phyloP scores from a whole-genome alignment of 2,329 filamentous ascomycete genomes.

The Cytospora paraplurivora region DNA sequence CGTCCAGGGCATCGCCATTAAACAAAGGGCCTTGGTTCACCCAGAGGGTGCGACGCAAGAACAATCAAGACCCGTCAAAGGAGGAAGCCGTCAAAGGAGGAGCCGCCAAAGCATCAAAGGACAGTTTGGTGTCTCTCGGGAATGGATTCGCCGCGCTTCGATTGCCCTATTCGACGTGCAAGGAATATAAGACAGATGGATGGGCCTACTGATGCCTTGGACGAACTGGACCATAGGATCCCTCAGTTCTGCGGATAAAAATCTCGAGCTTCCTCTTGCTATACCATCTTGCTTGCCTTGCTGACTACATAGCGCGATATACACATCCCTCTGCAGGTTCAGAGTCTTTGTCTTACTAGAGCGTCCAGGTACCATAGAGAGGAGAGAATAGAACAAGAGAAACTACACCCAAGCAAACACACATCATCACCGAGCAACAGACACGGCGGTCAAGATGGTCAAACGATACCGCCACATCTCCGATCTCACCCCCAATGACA shows the following conservation, averaged over 20 bases:
- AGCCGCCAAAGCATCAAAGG: slow-evolving; percentile 12
- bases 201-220: slow-evolving; percentile 6
- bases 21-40: slow-evolving; percentile 12
- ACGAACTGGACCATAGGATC: slow-evolving; percentile 2
- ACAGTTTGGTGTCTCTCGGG: background rate
- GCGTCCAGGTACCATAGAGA: background rate
- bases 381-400: background rate
- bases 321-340: background rate
- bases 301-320: slow-evolving; percentile 1
- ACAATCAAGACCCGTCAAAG: slow-evolving; percentile 8
- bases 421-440: background rate
- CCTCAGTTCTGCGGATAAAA: background rate
- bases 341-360: background rate
- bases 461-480: slow-evolving; percentile 31
- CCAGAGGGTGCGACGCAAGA: slow-evolving; percentile 5
- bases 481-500: slow-evolving; percentile 34
- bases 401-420: background rate
- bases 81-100: slow-evolving; percentile 8
- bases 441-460: slow-evolving; percentile 20
- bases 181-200: slow-evolving; percentile 6
- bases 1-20: background rate
- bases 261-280: background rate
- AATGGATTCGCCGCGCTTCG: background rate
- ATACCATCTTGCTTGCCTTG: background rate
- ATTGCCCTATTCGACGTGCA: background rate